These are phyloP conservation scores for Fusarium sp. DNA, from an alignment of 2,329 filamentous ascomycete species.

Conservation along the genomic window DNA sequence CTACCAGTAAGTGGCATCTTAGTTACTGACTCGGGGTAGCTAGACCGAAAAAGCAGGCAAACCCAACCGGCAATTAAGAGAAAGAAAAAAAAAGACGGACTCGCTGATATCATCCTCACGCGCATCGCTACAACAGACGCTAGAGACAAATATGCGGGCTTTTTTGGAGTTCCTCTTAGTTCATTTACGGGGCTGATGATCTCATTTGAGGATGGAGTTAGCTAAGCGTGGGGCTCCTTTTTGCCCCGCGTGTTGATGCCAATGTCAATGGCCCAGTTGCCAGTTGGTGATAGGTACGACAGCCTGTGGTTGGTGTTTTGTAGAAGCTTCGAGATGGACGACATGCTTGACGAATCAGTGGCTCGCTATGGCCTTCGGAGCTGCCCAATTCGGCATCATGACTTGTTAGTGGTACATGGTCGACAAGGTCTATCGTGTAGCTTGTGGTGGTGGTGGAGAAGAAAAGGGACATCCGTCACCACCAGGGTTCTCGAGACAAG, in stretches of 20 bases:
- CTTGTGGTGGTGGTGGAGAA: conserved; percentile 12
- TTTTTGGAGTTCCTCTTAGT: conserved; percentile 30
- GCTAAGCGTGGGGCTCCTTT: conserved; percentile 27
- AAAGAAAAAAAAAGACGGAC: not conserved
- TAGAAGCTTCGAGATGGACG: conserved; percentile 38
- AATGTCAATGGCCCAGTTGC: not conserved
- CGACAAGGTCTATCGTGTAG: conserved; percentile 10
- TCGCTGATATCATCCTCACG: conserved; percentile 40
- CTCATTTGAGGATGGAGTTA: conserved; percentile 25
- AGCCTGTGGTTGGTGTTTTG: conserved; percentile 16
- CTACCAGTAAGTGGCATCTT: not conserved
- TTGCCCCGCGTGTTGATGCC: conserved; percentile 22
- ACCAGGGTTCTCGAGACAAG: conserved; percentile 38
- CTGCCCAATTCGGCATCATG: conserved; percentile 26
- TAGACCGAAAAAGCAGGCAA: not conserved
- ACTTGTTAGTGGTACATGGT: not conserved
- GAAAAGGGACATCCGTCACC: conserved; percentile 22
- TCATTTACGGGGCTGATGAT: conserved; percentile 42
- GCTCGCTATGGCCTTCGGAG: conserved; percentile 21
- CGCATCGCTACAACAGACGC: conserved; percentile 10
- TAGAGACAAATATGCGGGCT: conserved; percentile 18
- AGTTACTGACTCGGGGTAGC: not conserved
- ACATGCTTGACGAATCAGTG: conserved; percentile 12
- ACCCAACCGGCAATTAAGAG: conserved; percentile 12
- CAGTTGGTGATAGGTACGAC: conserved; percentile 19